Base-by-base conservation (phyloP, 1,139 yeast genomes). In the Debaryomycetaceae sp. region DNA sequence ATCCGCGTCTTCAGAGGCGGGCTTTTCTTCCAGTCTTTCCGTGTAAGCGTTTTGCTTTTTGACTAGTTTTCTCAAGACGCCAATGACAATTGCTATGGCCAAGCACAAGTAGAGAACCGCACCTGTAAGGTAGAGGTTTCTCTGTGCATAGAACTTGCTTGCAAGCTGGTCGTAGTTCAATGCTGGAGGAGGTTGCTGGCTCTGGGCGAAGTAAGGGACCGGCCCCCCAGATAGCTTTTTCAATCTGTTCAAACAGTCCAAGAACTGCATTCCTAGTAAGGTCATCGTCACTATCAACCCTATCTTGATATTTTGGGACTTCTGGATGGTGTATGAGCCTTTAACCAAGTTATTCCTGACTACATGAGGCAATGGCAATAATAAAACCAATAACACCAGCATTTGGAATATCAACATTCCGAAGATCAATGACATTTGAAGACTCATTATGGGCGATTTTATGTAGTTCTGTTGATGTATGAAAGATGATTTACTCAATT, bases 81-180 rank as follows among this genome's bases (percentile, higher is more conserved):
- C 67, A 45, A 76, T 67, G 34, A 81, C 80, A 6, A 84, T 81
- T 39, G 70, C 71, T 41, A 82, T 79, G 4, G 86, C 81, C 38
- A 80, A 48, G 44, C 69, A 73, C 47, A 81, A 72, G 58, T 81
- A 83, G 47, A 83, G 58, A 3, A 83, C 81, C 6, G 87, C 87
- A 3, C 89, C 91, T 14, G 83, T 75, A 44, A 84, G 73, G 58
- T 84, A 83, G 48, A 83, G 66, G 52, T 84, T 84, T 53, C 92
- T 71, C 57, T 84, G 89, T 34, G 83, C 74, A 51, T 81, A 82
- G 49, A 85, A 83, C 50, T 80, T 78, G 41, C 71, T 59, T n/a
- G 76, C 77, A 55, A 70, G 61, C 54, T 66, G 72, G 26, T 72
- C 77, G 41, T 63, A 58, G 39, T 58, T 58, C 50, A 67, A 56